phyloP scores from a whole-genome alignment of 1,284 basidiomycete genomes.

The Apiotrichum sp. region DNA sequence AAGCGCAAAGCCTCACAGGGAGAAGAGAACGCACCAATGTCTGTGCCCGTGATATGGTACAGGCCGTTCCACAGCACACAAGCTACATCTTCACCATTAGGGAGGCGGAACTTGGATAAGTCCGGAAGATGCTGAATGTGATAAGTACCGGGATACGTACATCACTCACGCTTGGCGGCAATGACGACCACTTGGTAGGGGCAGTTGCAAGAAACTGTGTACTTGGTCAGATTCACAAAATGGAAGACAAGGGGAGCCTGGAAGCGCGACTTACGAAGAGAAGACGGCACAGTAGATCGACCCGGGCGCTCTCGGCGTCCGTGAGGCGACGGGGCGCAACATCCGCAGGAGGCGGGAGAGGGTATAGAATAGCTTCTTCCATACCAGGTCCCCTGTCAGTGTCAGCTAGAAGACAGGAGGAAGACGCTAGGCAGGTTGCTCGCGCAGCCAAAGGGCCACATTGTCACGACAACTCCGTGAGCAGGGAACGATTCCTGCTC shows the following conservation, averaged over 20 bases:
- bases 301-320: constrained; percentile 27
- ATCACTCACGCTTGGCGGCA: constrained; percentile 9
- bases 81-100: constrained; percentile 76
- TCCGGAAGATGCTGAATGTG: constrained; percentile 52
- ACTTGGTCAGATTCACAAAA: constrained; percentile 1
- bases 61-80: constrained; percentile 84
- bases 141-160: neutral
- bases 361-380: constrained; percentile 21
- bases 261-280: constrained; percentile 39
- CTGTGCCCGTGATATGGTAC: constrained; percentile 84
- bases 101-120: constrained; percentile 73
- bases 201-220: constrained; percentile 69
- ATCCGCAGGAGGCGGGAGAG: constrained; percentile 19
- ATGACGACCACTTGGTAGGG: constrained; percentile 43
- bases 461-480: neutral
- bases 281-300: constrained; percentile 38
- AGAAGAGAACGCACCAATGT: constrained; percentile 42
- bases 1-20: neutral
- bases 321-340: constrained; percentile 25
- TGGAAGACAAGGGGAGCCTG: neutral
- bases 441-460: neutral
- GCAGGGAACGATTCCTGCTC: too few relatives aligned
- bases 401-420: neutral
- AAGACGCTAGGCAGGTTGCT: neutral
- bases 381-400: constrained; percentile 16